Percentiles rank a stretch among this genome's conserved stretches.
Evolutionary conservation across 805 yeast genomes (phyloP).

Genomic region (Tetrapisispora namnaoensis): DNA sequence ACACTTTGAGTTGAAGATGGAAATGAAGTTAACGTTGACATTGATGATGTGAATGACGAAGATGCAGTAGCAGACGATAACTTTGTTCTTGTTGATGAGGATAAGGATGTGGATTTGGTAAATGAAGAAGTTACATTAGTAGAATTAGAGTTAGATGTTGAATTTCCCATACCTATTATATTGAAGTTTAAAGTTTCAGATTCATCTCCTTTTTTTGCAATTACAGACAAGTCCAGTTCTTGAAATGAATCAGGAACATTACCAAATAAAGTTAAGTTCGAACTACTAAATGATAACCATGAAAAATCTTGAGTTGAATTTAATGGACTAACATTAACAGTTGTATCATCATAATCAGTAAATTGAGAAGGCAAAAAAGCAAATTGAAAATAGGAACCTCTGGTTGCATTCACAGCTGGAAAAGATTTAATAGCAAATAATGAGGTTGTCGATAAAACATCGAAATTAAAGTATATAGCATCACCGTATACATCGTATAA

Average conservation of each 20-base stretch:
- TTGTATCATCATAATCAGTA: conserved; percentile 43
- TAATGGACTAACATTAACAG: conserved; percentile 35
- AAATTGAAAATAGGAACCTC: conserved; percentile 50
- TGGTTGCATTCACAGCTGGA: conserved; percentile 58
- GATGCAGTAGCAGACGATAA: conserved; percentile 10
- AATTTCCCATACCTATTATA: conserved; percentile 41
- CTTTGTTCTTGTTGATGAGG: conserved; percentile 22
- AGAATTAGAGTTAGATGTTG: conserved; percentile 1
- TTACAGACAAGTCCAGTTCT: conserved; percentile 31
- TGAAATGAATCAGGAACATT: conserved; percentile 45
- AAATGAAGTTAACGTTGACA: conserved; percentile 21
- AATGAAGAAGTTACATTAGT: conserved; percentile 9
- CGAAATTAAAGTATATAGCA: conserved; percentile 47
- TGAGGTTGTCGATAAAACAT: conserved; percentile 41
- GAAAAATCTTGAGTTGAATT: conserved; percentile 29
- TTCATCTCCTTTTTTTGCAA: conserved; percentile 30
- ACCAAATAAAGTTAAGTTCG: conserved; percentile 63
- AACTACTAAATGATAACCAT: conserved; percentile 59
- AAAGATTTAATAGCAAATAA: conserved; percentile 47
- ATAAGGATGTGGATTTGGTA: conserved; percentile 8
- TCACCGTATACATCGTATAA: conserved; percentile 54
- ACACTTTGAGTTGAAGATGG: conserved; percentile 23
- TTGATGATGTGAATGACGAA: too few relatives aligned
- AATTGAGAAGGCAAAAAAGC: conserved; percentile 46
- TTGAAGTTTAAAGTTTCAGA: conserved; percentile 37